Percentiles rank a stretch among this genome's conserved stretches.
phyloP scores from a whole-genome alignment of 306 rosid genomes.

The Hippophae tibetana region DNA sequence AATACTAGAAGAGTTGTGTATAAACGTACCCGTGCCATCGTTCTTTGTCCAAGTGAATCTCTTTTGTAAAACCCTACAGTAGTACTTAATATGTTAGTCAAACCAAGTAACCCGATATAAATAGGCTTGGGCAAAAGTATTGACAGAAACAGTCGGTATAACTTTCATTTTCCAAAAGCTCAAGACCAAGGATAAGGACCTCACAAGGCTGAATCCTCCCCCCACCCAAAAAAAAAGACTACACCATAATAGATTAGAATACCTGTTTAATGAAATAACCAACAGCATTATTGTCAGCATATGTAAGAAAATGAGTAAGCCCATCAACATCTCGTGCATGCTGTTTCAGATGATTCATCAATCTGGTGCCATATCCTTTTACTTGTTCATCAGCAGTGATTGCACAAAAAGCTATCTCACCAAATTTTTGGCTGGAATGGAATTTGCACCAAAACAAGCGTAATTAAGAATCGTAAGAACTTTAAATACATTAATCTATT shows the following conservation, averaged over 20 bases:
- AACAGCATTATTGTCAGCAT: slow-evolving; percentile 98
- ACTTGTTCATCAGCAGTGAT: slow-evolving; percentile 96
- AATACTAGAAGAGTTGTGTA: slow-evolving; percentile 13
- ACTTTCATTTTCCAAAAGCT: background rate
- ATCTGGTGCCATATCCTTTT: slow-evolving; percentile 90
- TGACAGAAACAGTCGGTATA: background rate
- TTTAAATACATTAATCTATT: too few relatives aligned
- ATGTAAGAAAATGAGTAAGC: slow-evolving; percentile 91
- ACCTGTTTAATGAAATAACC: slow-evolving; percentile 98
- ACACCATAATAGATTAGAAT: slow-evolving; percentile 14
- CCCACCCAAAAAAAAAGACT: slow-evolving; percentile 5
- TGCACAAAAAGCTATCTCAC: slow-evolving; percentile 96
- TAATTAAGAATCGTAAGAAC: background rate
- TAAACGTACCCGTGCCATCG: slow-evolving; percentile 91
- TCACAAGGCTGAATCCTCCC: slow-evolving; percentile 11
- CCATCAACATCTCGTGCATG: slow-evolving; percentile 88
- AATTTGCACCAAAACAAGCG: slow-evolving; percentile 19
- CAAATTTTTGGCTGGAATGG: slow-evolving; percentile 74
- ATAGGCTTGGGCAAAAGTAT: background rate
- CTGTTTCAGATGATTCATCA: slow-evolving; percentile 96
- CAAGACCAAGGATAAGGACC: background rate
- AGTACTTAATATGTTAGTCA: slow-evolving; percentile 14
- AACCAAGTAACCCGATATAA: background rate
- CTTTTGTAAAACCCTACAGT: slow-evolving; percentile 88
- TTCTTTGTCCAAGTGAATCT: slow-evolving; percentile 92